These are phyloP conservation scores for Gomphus bonarii DNA, from an alignment of 1,284 basidiomycete species.

Conservation along the genomic window DNA sequence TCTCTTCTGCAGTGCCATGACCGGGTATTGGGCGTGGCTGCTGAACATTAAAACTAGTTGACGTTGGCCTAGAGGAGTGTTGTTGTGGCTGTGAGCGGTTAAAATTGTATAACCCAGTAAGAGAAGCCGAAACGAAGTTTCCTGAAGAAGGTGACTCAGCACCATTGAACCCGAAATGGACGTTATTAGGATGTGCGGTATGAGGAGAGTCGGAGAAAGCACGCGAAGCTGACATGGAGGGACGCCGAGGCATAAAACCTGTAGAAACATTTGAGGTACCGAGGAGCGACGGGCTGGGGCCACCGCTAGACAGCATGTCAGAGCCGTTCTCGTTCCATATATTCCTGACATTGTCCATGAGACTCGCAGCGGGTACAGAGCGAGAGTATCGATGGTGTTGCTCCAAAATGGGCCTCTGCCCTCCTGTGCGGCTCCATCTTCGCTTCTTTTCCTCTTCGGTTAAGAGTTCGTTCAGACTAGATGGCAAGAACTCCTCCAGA, in stretches of 20 bases:
- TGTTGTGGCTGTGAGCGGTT: slow-evolving; percentile 1
- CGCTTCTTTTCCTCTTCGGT: slow-evolving; percentile 76
- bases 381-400: slow-evolving; percentile 58
- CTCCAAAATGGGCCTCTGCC: slow-evolving; percentile 22
- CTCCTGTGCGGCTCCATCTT: slow-evolving; percentile 61
- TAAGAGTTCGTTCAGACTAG: slow-evolving; percentile 76
- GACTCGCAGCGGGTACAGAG: slow-evolving; percentile 64
- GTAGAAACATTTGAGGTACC: slow-evolving; percentile 65
- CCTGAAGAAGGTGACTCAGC: neutral
- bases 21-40: slow-evolving; percentile 10
- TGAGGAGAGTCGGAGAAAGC: slow-evolving; percentile 5
- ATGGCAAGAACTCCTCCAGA: slow-evolving; percentile 80
- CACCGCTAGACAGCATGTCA: slow-evolving; percentile 1
- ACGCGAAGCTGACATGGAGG: slow-evolving; percentile 42
- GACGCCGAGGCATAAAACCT: slow-evolving; percentile 58
- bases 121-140: slow-evolving; percentile 15
- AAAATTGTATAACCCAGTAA: neutral
- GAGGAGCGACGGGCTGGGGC: slow-evolving; percentile 21
- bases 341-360: slow-evolving; percentile 61
- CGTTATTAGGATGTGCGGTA: slow-evolving; percentile 4
- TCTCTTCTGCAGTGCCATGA: slow-evolving; percentile 1
- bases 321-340: slow-evolving; percentile 48
- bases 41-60: slow-evolving; percentile 1
- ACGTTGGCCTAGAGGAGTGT: neutral
- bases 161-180: slow-evolving; percentile 1